Base-by-base conservation (phyloP, 225 moss, liverwort and hornwort genomes). In the Polytrichum formosum region DNA sequence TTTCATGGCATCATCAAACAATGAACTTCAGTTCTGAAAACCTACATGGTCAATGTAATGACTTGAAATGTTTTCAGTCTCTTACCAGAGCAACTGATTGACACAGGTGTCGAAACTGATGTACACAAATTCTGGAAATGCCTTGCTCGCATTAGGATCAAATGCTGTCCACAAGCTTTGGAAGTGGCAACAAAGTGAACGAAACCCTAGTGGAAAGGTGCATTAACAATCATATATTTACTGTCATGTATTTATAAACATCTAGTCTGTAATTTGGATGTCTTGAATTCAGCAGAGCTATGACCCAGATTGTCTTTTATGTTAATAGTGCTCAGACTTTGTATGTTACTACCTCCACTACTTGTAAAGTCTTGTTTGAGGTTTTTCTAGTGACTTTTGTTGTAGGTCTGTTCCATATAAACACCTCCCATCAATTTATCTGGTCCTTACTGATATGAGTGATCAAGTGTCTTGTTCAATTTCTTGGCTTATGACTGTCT, bases 91-190 rank as follows among this genome's bases (percentile, higher is more conserved):
- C 46, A 58, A 6, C n/a, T 23, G 9, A 58, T 58, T 69, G 65
- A 35, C 35, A 60, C 87, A 96, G 96, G 93, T 96, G 25, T 91
- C 91, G 23, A 93, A 91, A 67, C 79, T 96, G 55, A 96, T 96
- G 54, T 96, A 93, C 74, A 96, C 96, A 9, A 96, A 96, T 71
- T 82, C 96, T 2, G 96, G 96, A 78, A 82, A 89, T 54, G 89
- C 90, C 29, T 81, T 96, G 22, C 70, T 96, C 70, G 96, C 96
- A 63, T 85, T 96, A 19, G 93, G 92, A 73, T 94, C 97, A 54
- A 97, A 87, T 84, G 97, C 97, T 29, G 92, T 94, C 26, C 97
- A 94, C 75, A 97, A 97, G 82, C 92, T 97, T 28, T 97, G 97
- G 97, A 97, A 97, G 71, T 97, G 97, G 97, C 84, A 88, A 79